Evolutionary conservation across 331 rosid genomes (phyloP).

Genomic region (Quercus phellos): DNA sequence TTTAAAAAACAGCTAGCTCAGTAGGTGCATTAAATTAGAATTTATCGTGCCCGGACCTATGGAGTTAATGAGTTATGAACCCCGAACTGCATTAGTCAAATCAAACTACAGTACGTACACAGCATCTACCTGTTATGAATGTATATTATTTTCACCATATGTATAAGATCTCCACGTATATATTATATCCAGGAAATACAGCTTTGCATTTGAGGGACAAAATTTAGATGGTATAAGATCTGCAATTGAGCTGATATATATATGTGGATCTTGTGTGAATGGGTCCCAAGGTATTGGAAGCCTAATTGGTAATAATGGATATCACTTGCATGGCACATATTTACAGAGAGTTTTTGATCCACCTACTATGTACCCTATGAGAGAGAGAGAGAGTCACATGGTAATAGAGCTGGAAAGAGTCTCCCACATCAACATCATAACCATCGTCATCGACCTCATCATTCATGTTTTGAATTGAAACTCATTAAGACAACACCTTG

Average conservation of each 20-base stretch:
- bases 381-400: constrained; percentile 34
- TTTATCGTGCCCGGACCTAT: constrained; percentile 4
- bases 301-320: constrained; percentile 18
- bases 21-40: background rate
- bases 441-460: constrained; percentile 50
- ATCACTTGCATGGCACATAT: constrained; percentile 22
- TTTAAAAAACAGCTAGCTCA: too few species aligned
- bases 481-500: background rate
- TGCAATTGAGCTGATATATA: background rate
- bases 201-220: background rate
- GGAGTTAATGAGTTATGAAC: background rate
- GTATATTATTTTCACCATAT: too few species aligned
- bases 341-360: background rate
- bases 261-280: background rate
- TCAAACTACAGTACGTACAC: background rate
- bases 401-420: constrained; percentile 45
- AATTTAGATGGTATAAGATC: background rate
- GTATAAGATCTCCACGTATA: too few species aligned
- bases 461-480: constrained; percentile 49
- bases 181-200: background rate
- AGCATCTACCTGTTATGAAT: too few species aligned
- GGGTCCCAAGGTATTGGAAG: constrained; percentile 15
- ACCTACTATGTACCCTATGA: background rate
- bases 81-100: background rate
- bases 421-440: constrained; percentile 41